phyloP scores from a whole-genome alignment of 768 basidiomycete species.

The Polyporus arcularius region DNA sequence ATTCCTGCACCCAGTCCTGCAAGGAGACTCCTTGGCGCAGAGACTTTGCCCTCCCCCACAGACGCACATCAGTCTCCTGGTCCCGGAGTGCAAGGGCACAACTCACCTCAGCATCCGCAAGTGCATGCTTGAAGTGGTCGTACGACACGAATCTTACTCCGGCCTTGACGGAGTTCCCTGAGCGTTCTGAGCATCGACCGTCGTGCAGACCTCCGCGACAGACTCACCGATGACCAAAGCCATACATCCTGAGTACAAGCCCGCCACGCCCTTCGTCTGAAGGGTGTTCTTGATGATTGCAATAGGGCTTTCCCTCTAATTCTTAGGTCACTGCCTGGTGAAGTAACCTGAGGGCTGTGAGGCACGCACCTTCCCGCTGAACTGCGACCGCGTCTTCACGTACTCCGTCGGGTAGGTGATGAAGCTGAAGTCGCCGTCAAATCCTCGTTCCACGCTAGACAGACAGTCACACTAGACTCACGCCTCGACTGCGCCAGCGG shows the following conservation, averaged over 20 bases:
- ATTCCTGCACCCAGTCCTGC: constrained; percentile 88
- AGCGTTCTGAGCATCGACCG: neutral
- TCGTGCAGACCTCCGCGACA: neutral
- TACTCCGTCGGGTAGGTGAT: constrained; percentile 90
- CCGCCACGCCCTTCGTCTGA: constrained; percentile 69
- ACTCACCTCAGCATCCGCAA: constrained; percentile 82
- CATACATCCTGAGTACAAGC: constrained; percentile 91
- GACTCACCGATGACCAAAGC: constrained; percentile 73
- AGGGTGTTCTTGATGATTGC: constrained; percentile 76
- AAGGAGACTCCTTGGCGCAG: constrained; percentile 79
- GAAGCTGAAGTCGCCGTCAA: constrained; percentile 46
- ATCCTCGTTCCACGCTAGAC: neutral
- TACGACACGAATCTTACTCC: constrained; percentile 96
- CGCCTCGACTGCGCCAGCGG: constrained; percentile 91
- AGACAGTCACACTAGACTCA: too few species aligned
- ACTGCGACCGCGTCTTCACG: constrained; percentile 93
- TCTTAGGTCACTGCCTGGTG: neutral
- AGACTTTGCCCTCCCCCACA: constrained; percentile 78
- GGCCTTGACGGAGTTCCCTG: constrained; percentile 88
- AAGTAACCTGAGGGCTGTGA: neutral
- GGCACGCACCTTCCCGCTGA: constrained; percentile 67
- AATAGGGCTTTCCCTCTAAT: constrained; percentile 67
- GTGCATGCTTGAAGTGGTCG: constrained; percentile 82
- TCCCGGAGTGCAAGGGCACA: neutral
- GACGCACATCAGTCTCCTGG: constrained; percentile 2